Evolutionary conservation across 75 land plant genomes (phyloP).

Genomic region (Adiantum capillusveneris): DNA sequence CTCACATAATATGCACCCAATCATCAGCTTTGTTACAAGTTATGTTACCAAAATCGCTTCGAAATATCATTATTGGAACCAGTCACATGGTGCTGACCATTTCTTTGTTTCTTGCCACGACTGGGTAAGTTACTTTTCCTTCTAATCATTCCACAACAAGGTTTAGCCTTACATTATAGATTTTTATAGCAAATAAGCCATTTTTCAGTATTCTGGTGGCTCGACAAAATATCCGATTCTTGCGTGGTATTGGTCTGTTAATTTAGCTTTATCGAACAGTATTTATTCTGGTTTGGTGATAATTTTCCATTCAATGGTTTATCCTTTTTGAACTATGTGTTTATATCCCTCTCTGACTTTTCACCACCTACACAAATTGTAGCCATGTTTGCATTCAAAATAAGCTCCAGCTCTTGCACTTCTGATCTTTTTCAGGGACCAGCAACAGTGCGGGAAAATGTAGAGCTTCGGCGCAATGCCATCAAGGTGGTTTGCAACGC

Average conservation of each 20-base stretch:
- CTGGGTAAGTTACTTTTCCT: slow-evolving; percentile 45
- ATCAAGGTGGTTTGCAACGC: slow-evolving; percentile 89
- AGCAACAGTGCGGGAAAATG: slow-evolving; percentile 34
- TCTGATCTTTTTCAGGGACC: slow-evolving; percentile 39
- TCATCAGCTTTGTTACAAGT: slow-evolving; percentile 49
- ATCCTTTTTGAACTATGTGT: no score
- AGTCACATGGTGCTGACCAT: slow-evolving; percentile 66
- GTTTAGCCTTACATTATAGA: slow-evolving; percentile 1
- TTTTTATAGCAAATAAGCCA: no score
- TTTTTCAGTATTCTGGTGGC: no score
- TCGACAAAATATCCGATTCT: no score
- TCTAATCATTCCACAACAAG: background rate
- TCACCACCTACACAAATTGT: background rate
- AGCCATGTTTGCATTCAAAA: background rate
- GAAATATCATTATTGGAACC: slow-evolving; percentile 78
- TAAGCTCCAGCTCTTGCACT: background rate
- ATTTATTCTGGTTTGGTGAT: no score
- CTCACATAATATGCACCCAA: slow-evolving; percentile 45
- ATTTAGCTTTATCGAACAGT: no score
- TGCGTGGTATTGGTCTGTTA: no score
- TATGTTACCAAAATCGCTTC: slow-evolving; percentile 53
- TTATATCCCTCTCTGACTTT: background rate
- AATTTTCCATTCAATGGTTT: no score
- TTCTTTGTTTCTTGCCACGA: slow-evolving; percentile 90
- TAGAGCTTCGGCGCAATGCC: slow-evolving; percentile 53